A percentile compares a stretch with the other conserved stretches of the same genome.
These are phyloP conservation scores for Exophiala viscosa DNA, from an alignment of 2,329 filamentous ascomycete genomes.

Conservation along the genomic window DNA sequence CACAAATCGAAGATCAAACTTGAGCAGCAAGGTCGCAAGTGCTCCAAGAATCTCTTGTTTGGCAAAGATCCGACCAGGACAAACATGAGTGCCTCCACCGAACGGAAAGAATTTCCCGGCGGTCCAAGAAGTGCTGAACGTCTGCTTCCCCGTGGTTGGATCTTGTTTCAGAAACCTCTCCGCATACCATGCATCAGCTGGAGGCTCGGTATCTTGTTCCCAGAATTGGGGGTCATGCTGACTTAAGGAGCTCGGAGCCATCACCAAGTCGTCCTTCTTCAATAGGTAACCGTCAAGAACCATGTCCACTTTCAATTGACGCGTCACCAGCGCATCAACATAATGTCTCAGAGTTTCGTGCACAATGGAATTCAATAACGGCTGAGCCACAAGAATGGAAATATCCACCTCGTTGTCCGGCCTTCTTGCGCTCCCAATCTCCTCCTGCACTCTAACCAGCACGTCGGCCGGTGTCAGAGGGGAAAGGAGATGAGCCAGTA, in stretches of 20 bases:
- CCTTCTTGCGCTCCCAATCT: constrained; percentile 38
- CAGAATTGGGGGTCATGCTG: constrained; percentile 23
- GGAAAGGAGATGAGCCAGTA: constrained; percentile 41
- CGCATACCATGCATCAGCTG: constrained; percentile 19
- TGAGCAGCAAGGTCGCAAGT: constrained; percentile 26
- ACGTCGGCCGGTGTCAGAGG: constrained; percentile 34
- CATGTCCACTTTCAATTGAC: constrained; percentile 15
- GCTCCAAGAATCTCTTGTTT: constrained; percentile 40
- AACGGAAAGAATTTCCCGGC: constrained; percentile 30
- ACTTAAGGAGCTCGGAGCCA: constrained; percentile 17
- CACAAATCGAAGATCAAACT: constrained; percentile 19
- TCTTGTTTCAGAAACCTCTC: constrained; percentile 25
- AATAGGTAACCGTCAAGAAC: constrained; percentile 16
- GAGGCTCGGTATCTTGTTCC: constrained; percentile 10
- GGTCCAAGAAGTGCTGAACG: constrained; percentile 15
- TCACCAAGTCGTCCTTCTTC: constrained; percentile 17
- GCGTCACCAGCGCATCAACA: constrained; percentile 30
- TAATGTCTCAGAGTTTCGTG: constrained; percentile 43
- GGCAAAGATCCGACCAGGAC: constrained; percentile 41
- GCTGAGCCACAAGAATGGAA: constrained; percentile 37
- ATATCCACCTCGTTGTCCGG: constrained; percentile 37
- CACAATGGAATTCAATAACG: constrained; percentile 40
- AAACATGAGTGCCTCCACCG: constrained; percentile 37
- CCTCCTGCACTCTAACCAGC: constrained; percentile 38
- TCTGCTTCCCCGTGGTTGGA: constrained; percentile 9